Conservation (phyloP, 257 asterid species). For the Ocimum tenuiflorum region DNA sequence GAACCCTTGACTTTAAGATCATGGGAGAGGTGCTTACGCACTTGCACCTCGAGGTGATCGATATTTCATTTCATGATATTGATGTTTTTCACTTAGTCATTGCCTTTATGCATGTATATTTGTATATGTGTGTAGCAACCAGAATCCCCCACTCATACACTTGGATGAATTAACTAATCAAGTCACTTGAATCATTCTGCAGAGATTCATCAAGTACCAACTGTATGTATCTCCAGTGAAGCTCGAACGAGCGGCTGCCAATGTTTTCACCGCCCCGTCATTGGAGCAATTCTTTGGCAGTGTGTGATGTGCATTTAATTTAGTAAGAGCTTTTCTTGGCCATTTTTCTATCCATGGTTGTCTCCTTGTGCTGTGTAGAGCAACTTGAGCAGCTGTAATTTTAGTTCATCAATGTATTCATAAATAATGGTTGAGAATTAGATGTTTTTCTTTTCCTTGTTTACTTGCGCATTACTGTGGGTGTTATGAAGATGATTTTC, state of each 20-base stretch:
- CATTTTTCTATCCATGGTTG: background rate
- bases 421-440: conserved; percentile 5
- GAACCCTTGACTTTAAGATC: too few species aligned
- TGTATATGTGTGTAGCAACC: background rate
- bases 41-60: too few species aligned
- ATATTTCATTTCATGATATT: background rate
- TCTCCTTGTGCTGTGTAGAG: conserved; percentile 9
- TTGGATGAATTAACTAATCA: background rate
- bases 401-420: conserved; percentile 7
- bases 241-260: conserved; percentile 48
- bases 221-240: conserved; percentile 64
- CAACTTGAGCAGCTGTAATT: background rate
- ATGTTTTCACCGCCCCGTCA: conserved; percentile 51
- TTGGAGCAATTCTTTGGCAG: conserved; percentile 79
- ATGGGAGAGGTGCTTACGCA: too few species aligned
- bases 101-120: background rate
- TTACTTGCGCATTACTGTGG: background rate
- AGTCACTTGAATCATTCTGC: conserved; percentile 14
- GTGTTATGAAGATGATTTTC: too few species aligned
- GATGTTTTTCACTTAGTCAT: background rate
- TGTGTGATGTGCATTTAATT: conserved; percentile 35
- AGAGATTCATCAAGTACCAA: conserved; percentile 93
- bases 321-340: conserved; percentile 1
- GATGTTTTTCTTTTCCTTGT: background rate
- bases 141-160: background rate